Conservation (phyloP, 371 early-diverging fungal genomes). For the Apophysomyces variabilis region DNA sequence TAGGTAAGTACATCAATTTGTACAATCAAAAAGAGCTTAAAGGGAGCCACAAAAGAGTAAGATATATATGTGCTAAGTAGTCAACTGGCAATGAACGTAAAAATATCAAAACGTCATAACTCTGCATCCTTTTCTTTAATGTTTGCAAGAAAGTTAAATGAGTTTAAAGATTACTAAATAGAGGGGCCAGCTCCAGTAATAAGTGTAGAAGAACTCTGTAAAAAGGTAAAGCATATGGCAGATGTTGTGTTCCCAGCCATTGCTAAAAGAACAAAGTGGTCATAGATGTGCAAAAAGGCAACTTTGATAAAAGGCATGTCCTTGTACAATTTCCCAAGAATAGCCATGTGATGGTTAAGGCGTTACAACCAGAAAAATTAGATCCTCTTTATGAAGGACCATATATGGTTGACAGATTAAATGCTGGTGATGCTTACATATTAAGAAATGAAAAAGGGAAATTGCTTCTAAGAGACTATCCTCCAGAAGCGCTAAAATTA, state of each 20-base stretch:
- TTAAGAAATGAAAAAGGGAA: slow-evolving; percentile 21
- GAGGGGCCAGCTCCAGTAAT: not conserved
- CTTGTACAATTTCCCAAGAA: slow-evolving; percentile 9
- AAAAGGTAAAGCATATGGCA: slow-evolving; percentile 21
- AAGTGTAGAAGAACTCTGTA: slow-evolving; percentile 13
- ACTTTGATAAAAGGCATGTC: slow-evolving; percentile 11
- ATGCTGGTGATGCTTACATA: slow-evolving; percentile 19
- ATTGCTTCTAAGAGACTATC: slow-evolving; percentile 19
- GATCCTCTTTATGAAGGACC: slow-evolving; percentile 22
- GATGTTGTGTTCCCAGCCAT: slow-evolving; percentile 30
- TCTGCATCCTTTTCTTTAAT: slow-evolving; percentile 19
- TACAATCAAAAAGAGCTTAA: slow-evolving; percentile 20
- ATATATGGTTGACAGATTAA: slow-evolving; percentile 23
- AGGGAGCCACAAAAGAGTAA: slow-evolving; percentile 22
- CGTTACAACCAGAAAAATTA: slow-evolving; percentile 1
- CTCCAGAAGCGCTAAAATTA: slow-evolving; percentile 19
- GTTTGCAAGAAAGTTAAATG: slow-evolving; percentile 27
- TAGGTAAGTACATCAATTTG: slow-evolving; percentile 20
- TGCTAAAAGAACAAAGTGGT: slow-evolving; percentile 18
- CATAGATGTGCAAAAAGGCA: slow-evolving; percentile 4
- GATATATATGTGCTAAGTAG: slow-evolving; percentile 19
- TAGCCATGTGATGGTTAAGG: slow-evolving; percentile 14
- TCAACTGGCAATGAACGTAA: slow-evolving; percentile 17
- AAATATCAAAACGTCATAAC: slow-evolving; percentile 2
- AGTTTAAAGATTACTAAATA: slow-evolving; percentile 20